Percentiles rank a stretch among this genome's conserved stretches.
These are phyloP conservation scores for Helichrysum umbraculigerum DNA, from an alignment of 129 eudicot species.

Conservation along the genomic window DNA sequence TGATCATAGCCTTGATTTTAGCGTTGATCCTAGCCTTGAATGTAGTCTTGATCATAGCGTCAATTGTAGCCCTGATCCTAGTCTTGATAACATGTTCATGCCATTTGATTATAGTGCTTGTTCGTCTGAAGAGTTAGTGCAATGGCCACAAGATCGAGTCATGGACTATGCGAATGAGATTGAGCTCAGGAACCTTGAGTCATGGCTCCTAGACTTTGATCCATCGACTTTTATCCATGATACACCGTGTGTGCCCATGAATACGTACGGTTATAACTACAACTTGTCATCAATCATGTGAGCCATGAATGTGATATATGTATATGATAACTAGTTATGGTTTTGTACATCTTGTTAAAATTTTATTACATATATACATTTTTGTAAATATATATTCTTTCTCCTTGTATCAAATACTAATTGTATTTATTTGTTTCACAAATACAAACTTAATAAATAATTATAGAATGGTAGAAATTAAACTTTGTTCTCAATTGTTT, in stretches of 20 bases:
- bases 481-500: neutral
- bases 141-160: constrained; percentile 25
- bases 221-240: constrained; percentile 17
- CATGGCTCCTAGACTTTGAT: constrained; percentile 43
- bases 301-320: constrained; percentile 10
- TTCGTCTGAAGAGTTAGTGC: constrained; percentile 30
- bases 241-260: constrained; percentile 27
- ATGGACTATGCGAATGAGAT: constrained; percentile 23
- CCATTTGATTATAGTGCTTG: constrained; percentile 26
- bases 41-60: neutral
- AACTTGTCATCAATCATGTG: constrained; percentile 25
- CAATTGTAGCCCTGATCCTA: constrained; percentile 22
- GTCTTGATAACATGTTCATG: constrained; percentile 18
- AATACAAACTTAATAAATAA: neutral
- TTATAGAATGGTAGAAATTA: neutral
- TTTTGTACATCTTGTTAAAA: constrained; percentile 30
- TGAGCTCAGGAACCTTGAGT: constrained; percentile 35
- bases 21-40: constrained; percentile 5
- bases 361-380: constrained; percentile 19
- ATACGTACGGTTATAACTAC: constrained; percentile 27
- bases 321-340: constrained; percentile 9
- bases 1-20: neutral
- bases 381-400: constrained; percentile 7
- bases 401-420: neutral
- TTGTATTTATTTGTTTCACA: constrained; percentile 25